Evolutionary conservation across 768 basidiomycete genomes (phyloP).

Genomic region (Collybia mongolica): DNA sequence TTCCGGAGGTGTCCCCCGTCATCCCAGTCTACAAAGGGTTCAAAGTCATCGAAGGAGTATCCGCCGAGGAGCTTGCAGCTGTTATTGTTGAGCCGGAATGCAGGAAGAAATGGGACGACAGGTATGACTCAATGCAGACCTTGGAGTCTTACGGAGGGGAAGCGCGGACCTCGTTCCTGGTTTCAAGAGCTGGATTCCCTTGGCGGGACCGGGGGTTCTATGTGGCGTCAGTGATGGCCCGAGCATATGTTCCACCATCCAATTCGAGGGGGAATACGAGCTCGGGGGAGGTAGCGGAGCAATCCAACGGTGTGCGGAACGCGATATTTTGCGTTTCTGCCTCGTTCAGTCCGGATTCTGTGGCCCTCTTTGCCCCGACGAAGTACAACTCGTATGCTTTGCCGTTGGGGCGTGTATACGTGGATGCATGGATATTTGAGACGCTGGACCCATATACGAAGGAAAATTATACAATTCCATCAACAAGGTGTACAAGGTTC

Average conservation of each 20-base stretch:
- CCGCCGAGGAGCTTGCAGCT: slow-evolving; percentile 86
- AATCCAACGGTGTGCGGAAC: slow-evolving; percentile 42
- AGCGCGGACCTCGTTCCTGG: slow-evolving; percentile 68
- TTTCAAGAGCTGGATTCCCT: slow-evolving; percentile 80
- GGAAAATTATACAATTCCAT: slow-evolving; percentile 93
- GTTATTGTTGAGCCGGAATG: slow-evolving; percentile 69
- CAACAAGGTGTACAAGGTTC: slow-evolving; percentile 82
- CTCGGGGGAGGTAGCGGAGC: slow-evolving; percentile 34
- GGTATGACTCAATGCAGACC: slow-evolving; percentile 65
- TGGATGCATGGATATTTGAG: slow-evolving; percentile 96
- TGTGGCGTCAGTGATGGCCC: slow-evolving; percentile 74
- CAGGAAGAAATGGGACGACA: slow-evolving; percentile 84
- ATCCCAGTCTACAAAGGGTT: slow-evolving; percentile 86
- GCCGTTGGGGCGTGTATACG: slow-evolving; percentile 76
- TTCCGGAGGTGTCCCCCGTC: slow-evolving; percentile 72
- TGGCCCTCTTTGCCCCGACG: slow-evolving; percentile 46
- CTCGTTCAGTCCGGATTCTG: slow-evolving; percentile 73
- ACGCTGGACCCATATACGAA: slow-evolving; percentile 94
- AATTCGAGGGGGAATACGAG: slow-evolving; percentile 39
- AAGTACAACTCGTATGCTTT: slow-evolving; percentile 78
- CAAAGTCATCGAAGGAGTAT: slow-evolving; percentile 90
- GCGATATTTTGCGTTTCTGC: slow-evolving; percentile 83
- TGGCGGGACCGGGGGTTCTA: slow-evolving; percentile 90
- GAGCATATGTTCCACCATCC: slow-evolving; percentile 38
- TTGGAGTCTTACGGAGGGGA: slow-evolving; percentile 81